Evolutionary conservation across 2,329 filamentous ascomycete genomes (phyloP), one percentile per base, ranked within the genome.

Genomic region (Beauveria caledonica): DNA sequence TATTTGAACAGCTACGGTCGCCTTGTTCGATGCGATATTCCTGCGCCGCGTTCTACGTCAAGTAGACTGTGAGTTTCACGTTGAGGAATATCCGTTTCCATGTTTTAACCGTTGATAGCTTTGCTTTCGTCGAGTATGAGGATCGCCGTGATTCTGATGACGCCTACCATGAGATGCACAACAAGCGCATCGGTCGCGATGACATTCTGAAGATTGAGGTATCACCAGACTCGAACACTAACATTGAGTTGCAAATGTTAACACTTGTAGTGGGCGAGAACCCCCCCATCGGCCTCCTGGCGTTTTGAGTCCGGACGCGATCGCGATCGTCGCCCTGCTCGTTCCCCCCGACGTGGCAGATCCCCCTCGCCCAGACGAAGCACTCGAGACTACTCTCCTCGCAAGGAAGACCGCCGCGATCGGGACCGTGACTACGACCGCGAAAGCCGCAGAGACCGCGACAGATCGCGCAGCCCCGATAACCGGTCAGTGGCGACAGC

Each of bases 131-230:
- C 66, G 94, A 99, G 78, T 99, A 99, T 76, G 94, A 99, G 80
- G 95, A 92, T 75, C 90, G 93, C 69, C 92, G 94, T 68, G 94
- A 99, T 81, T 92, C 94, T 65, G 94, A 99, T 75, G 94, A 99
- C 78, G 94, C 94, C 52, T 99, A 99, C 74, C 91, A 99, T 75
- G 94, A 99, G 79, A 99, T 99, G 94, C 94, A 99, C 74, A 97
- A 97, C 81, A 97, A 97, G 85, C 91, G 93, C 67, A 92, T 99
- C 68, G 92, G 92, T 52, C 88, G 93, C 64, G 94, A 99, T 72
- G 94, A 99, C 70, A 79, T 96, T 62, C 74, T 99, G 78, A 99
- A 99, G 80, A 97, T 99, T 66, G 94, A 99, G 85, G 94, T 96
- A 78, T n/a, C 15, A 4, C 5, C 17, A 17, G 15, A 67, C 83